Base-by-base conservation (phyloP, 2,329 filamentous ascomycete genomes). In the Colletotrichum sidae region DNA sequence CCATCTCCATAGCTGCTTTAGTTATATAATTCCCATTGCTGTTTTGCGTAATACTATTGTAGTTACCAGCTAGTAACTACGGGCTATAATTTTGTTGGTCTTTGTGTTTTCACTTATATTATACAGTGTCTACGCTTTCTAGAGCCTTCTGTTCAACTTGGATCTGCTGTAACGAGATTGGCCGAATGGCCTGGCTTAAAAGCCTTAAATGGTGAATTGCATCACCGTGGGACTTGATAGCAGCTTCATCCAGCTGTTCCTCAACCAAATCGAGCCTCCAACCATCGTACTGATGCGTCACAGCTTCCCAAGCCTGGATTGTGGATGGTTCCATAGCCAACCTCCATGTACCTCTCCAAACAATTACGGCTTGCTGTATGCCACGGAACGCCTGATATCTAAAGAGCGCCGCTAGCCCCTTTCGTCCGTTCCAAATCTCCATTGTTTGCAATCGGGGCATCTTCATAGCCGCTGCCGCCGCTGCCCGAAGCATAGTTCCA, bases 381-480 rank as follows among this genome's bases (percentile, higher is more conserved):
- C 56, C 34, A 13, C 49, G 45, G 33, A 59, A 46, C 54, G 58
- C 41, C 67, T 73, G 70, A 50, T 75, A 77, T 57, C 67, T 65
- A 64, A 78, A 77, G 59, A 77, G 70, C 58, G 66, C 67, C 46
- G 75, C 74, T 50, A 74, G 57, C 4, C 74, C 72, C 68, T 73
- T 70, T 70, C 64, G 50, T 68, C 72, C 76, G 70, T 76, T 76
- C 74, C 74, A 77, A 54, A 77, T 75, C 67, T 77, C 74, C 73
- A 77, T 74, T 57, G 69, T 77, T 68, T 73, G 60, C 44, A 77
- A 67, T n/a, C 52, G 60, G 61, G 73, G 74, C 73, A 77, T 77
- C 65, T 69, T 71, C 33, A 71, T 70, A 35, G 73, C 74, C 54
- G 67, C 67, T 49, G 49, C 67, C 17, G 70, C 71, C 47, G 72